A percentile compares a stretch with the other conserved stretches of the same genome.
Evolutionary conservation across 257 asterid species (phyloP).

Genomic region (Scutellaria barbata): DNA sequence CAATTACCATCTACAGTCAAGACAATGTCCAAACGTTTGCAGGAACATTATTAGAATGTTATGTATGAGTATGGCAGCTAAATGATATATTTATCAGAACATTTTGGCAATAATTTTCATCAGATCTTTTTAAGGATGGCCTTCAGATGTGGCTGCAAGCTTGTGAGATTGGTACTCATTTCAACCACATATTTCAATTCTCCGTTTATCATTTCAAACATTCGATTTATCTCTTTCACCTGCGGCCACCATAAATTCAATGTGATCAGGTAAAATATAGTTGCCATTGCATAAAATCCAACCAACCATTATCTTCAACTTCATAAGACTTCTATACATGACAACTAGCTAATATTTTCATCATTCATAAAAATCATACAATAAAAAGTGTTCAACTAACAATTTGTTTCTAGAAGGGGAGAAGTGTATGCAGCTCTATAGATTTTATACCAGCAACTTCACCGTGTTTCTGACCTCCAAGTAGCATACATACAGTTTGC

Average conservation of each 20-base stretch:
- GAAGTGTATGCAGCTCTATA: background rate
- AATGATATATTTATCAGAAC: slow-evolving; percentile 15
- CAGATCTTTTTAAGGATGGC: slow-evolving; percentile 59
- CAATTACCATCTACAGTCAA: background rate
- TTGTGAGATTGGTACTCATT: slow-evolving; percentile 59
- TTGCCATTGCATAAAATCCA: no score
- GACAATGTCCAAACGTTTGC: background rate
- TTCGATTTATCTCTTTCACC: slow-evolving; percentile 68
- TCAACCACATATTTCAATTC: slow-evolving; percentile 57
- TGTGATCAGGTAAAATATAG: no score
- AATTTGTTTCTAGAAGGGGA: background rate
- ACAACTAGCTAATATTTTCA: no score
- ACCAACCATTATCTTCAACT: no score
- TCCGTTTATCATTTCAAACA: slow-evolving; percentile 50
- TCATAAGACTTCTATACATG: no score
- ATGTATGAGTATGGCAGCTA: no score
- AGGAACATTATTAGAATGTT: no score
- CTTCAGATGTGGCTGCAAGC: slow-evolving; percentile 58
- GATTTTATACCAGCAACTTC: background rate
- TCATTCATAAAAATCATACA: no score
- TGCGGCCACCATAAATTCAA: slow-evolving; percentile 23
- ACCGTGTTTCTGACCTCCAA: background rate
- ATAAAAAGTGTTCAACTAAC: no score
- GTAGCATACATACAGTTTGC: background rate
- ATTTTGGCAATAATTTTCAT: slow-evolving; percentile 13